Base-by-base conservation (phyloP, 2,329 filamentous ascomycete genomes). In the Aspergillus ruber region DNA sequence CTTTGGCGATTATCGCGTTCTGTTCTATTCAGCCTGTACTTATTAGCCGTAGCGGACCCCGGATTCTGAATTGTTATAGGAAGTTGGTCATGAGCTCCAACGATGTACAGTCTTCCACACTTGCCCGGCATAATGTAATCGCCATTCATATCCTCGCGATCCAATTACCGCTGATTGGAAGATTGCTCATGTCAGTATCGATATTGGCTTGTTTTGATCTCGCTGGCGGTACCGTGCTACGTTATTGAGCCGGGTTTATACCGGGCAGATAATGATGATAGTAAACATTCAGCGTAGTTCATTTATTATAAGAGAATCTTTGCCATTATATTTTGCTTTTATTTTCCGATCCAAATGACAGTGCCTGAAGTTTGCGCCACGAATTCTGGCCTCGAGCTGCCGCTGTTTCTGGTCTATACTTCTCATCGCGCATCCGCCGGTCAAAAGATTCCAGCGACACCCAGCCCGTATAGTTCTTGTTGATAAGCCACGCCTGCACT, bases 391-490 rank as follows among this genome's bases (percentile, higher is more conserved):
- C 60, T 20, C 60, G 47, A 2, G n/a, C 23, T 4, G 56, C 60
- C 25, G 57, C 54, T 10, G 33, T 43, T 38, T 57, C 53, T 13
- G 46, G 47, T 17, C 42, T 41, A 42, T 46, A 54, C 4, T 36
- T 39, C 43, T 50, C 44, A 15, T 53, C 48, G 2, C 56, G 50
- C 62, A 64, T 64, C n/a, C 56, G 45, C 12, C 60, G 49, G 44
- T 66, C 61, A 50, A 67, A 66, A 4, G 55, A 55, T 50, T 67
- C 65, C 47, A 68, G 50, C 0, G 61, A 66, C 10, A 68, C 53
- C 63, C 64, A 68, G 0, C 64, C 65, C 3, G 23, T 41, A 36
- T 57, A 67, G 1, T 56, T 55, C n/a, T 50, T 61, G 7, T 61
- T 58, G 2, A 60, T 45, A 17, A 68, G 47, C 61, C 62, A 67